phyloP scores from a whole-genome alignment of 2,329 filamentous ascomycete genomes.

The Epichloe sylvatica region DNA sequence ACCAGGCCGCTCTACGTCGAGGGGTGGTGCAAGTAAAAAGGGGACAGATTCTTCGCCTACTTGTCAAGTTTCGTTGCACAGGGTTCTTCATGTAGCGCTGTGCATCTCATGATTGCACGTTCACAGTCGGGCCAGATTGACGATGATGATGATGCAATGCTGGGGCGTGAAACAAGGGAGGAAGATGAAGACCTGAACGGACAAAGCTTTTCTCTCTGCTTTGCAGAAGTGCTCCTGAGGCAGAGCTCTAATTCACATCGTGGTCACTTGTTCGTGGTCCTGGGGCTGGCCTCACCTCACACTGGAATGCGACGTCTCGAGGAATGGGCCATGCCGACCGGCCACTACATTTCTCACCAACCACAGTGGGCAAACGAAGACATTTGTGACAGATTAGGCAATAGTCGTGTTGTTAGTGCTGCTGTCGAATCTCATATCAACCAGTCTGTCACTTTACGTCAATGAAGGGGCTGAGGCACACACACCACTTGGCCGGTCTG shows the following conservation, averaged over 20 bases:
- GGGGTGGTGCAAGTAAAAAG: not conserved
- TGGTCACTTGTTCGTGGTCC: not conserved
- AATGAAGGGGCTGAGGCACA: not conserved
- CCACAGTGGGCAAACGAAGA: not conserved
- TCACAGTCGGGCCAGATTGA: not conserved
- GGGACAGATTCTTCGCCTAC: not conserved
- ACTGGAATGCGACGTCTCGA: conserved; percentile 4
- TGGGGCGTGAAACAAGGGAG: not conserved
- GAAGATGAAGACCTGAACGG: not conserved
- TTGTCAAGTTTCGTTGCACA: not conserved
- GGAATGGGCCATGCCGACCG: conserved; percentile 2
- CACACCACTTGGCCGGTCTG: not conserved
- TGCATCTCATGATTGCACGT: not conserved
- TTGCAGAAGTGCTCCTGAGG: not conserved
- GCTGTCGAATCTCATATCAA: not conserved
- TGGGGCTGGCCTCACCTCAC: not conserved
- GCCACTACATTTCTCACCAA: not conserved
- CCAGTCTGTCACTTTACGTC: not conserved
- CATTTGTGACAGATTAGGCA: not conserved
- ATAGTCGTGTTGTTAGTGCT: not conserved
- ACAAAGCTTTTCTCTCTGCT: not conserved
- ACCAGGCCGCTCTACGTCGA: not conserved
- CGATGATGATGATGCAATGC: not conserved
- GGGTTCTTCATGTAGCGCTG: not conserved
- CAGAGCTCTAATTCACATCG: not conserved